These are phyloP conservation scores for Cymodocea nodosa DNA, from an alignment of 116 monocot species.

Conservation along the genomic window DNA sequence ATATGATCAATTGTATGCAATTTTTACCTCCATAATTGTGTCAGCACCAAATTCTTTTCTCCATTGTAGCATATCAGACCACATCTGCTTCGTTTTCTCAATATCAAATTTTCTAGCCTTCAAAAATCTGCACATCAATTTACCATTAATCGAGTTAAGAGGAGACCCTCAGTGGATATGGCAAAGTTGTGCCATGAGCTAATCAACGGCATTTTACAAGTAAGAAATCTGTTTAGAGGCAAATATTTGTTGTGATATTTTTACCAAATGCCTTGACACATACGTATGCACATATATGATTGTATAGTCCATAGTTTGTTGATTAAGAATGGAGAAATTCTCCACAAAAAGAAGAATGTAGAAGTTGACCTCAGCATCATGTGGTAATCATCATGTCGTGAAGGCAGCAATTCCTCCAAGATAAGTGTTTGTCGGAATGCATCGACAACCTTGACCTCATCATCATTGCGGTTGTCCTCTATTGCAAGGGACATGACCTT, in stretches of 20 bases:
- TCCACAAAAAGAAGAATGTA: too few species aligned
- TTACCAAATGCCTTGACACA: not conserved
- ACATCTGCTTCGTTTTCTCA: slow-evolving; percentile 32
- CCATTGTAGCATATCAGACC: slow-evolving; percentile 41
- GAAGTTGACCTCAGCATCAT: slow-evolving; percentile 38
- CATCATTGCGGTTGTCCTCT: slow-evolving; percentile 41
- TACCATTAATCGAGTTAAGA: too few species aligned
- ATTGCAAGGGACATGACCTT: slow-evolving; percentile 36
- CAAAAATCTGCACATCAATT: slow-evolving; percentile 14
- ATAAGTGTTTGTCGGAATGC: slow-evolving; percentile 45
- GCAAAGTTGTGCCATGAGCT: not conserved
- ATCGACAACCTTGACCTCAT: slow-evolving; percentile 54
- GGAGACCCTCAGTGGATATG: too few species aligned
- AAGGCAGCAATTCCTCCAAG: slow-evolving; percentile 44
- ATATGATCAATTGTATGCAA: not conserved
- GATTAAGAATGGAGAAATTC: not conserved
- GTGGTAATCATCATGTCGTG: slow-evolving; percentile 57
- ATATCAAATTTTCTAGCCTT: slow-evolving; percentile 35
- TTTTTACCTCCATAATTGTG: slow-evolving; percentile 22
- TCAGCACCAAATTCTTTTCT: slow-evolving; percentile 34
- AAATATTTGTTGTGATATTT: too few species aligned
- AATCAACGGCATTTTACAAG: not conserved
- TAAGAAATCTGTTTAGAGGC: too few species aligned
- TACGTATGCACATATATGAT: not conserved
- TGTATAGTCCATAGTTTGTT: not conserved